Evolutionary conservation across 257 asterid species (phyloP).

Genomic region (Nicotiana noctiflora): DNA sequence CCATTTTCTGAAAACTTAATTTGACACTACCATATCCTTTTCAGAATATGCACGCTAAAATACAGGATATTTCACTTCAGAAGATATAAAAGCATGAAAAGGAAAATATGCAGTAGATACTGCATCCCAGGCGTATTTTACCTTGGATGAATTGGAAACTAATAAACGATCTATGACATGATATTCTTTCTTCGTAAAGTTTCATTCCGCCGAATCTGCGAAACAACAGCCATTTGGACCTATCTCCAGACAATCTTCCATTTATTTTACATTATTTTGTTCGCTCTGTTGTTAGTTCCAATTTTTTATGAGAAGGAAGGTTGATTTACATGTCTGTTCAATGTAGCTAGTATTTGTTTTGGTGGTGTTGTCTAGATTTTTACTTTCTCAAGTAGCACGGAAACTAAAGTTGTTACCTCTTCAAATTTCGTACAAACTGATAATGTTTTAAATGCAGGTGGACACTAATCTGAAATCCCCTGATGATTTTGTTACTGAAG

Average conservation of each 20-base stretch:
- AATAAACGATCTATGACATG: background rate
- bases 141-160: background rate
- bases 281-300: background rate
- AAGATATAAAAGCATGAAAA: background rate
- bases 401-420: background rate
- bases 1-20: background rate
- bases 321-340: background rate
- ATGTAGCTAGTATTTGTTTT: background rate
- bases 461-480: conserved; percentile 87
- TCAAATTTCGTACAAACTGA: background rate
- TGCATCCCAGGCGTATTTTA: background rate
- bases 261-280: background rate
- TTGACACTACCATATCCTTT: background rate
- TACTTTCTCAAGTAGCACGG: background rate
- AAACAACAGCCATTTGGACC: background rate
- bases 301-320: background rate
- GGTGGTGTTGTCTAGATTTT: background rate
- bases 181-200: background rate
- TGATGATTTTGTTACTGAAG: conserved; percentile 53
- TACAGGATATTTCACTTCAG: background rate
- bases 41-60: background rate
- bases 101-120: background rate
- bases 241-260: background rate
- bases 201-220: background rate
- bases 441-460: conserved; percentile 42